Evolutionary conservation across 2,329 filamentous ascomycete species (phyloP).

Genomic region (Colletotrichum sp.): DNA sequence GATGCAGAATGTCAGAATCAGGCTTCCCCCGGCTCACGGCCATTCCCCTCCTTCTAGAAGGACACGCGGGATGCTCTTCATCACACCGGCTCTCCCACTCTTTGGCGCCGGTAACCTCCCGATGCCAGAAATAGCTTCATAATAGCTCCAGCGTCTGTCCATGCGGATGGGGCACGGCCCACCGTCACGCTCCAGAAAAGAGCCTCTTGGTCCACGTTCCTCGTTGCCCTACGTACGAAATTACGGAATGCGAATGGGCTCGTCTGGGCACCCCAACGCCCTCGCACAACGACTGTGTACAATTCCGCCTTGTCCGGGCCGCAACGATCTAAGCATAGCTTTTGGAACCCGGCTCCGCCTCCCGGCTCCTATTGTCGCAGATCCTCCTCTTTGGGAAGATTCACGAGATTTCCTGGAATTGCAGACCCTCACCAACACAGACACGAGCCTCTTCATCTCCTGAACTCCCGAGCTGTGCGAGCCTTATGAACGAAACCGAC

Average conservation of each 20-base stretch:
- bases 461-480: background rate
- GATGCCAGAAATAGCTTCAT: conserved; percentile 16
- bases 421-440: background rate
- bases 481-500: background rate
- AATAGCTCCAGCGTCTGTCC: background rate
- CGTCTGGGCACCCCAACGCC: background rate
- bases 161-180: background rate
- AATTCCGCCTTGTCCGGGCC: background rate
- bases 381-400: conserved; percentile 13
- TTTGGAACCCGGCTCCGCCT: conserved; percentile 10
- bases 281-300: background rate
- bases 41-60: conserved; percentile 9
- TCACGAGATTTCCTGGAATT: conserved; percentile 3
- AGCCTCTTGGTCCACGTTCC: conserved; percentile 6
- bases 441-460: conserved; percentile 12
- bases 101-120: conserved; percentile 5
- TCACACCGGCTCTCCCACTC: background rate
- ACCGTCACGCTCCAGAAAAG: background rate
- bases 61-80: background rate
- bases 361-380: conserved; percentile 9
- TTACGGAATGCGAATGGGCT: background rate
- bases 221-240: conserved; percentile 9
- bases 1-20: background rate
- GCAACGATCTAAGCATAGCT: background rate
- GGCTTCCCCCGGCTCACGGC: background rate